Conservation (phyloP, 2,329 filamentous ascomycete genomes). For the Knufia petricola region DNA sequence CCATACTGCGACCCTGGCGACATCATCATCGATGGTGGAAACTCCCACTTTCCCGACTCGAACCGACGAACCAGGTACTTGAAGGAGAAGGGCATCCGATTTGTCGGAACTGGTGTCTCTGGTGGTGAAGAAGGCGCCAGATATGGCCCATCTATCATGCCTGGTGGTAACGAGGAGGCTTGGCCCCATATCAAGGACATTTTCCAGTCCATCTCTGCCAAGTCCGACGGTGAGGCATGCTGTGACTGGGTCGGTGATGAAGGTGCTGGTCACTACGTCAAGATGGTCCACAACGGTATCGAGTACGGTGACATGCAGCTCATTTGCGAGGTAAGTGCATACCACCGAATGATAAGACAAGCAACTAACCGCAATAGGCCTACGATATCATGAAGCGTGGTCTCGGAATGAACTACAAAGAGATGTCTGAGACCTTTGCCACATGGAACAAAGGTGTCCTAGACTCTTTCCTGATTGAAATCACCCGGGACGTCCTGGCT, state of each 20-base stretch:
- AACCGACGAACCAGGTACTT: constrained; percentile 95
- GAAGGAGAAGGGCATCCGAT: constrained; percentile 74
- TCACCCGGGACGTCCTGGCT: constrained; percentile 97
- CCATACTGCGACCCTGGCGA: constrained; percentile 75
- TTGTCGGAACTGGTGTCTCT: constrained; percentile 94
- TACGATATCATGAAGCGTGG: constrained; percentile 99
- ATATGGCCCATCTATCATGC: constrained; percentile 96
- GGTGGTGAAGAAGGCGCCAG: constrained; percentile 99
- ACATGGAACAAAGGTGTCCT: constrained; percentile 99
- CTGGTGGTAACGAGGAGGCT: constrained; percentile 94
- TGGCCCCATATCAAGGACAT: constrained; percentile 99
- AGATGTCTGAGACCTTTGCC: constrained; percentile 88
- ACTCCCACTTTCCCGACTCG: constrained; percentile 98
- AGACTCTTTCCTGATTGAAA: constrained; percentile 98
- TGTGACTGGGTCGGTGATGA: constrained; percentile 99
- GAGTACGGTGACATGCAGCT: constrained; percentile 99
- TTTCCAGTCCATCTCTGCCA: constrained; percentile 94
- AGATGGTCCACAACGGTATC: constrained; percentile 99
- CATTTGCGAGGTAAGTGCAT: constrained; percentile 75
- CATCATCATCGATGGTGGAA: constrained; percentile 98
- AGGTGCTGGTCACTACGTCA: constrained; percentile 99
- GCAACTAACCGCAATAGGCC: constrained; percentile 49
- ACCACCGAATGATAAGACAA: neutral
- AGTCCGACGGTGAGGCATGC: constrained; percentile 94
- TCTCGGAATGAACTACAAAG: constrained; percentile 77